Percentiles rank a stretch among this genome's conserved stretches.
Conservation (phyloP, 179 eudicot genomes). For the Patellifolia procumbens region DNA sequence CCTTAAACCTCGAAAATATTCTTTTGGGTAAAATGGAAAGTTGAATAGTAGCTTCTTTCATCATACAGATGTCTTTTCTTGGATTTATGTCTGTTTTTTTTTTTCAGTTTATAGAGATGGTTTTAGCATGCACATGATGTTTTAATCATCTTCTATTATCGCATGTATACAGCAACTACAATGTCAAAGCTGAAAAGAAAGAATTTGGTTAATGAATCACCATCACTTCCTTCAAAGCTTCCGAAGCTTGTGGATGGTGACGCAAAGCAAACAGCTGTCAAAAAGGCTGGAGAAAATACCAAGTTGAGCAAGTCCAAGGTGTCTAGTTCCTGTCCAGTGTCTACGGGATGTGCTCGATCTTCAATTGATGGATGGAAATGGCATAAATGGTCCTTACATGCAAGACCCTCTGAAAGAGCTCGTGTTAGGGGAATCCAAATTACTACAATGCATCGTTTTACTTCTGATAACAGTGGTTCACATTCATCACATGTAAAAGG, state of each 20-base stretch:
- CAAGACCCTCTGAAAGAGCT: conserved; percentile 86
- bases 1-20: neutral
- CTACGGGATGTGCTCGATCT: conserved; percentile 88
- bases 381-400: conserved; percentile 83
- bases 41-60: neutral
- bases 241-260: conserved; percentile 39
- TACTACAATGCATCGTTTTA: conserved; percentile 37
- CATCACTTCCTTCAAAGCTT: conserved; percentile 40
- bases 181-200: conserved; percentile 52
- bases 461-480: conserved; percentile 44
- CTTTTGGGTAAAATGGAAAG: neutral
- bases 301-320: conserved; percentile 40
- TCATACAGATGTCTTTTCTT: neutral
- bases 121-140: conserved; percentile 1
- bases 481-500: conserved; percentile 60
- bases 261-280: conserved; percentile 37
- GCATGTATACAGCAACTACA: conserved; percentile 41
- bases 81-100: conserved; percentile 1
- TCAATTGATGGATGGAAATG: conserved; percentile 97
- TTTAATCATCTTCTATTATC: conserved; percentile 5
- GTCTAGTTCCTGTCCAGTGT: conserved; percentile 52
- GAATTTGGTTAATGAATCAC: conserved; percentile 36
- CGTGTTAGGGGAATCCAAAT: conserved; percentile 61
- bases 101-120: neutral
- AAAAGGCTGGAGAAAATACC: conserved; percentile 37